Evolutionary conservation across 2,329 filamentous ascomycete genomes (phyloP).

Genomic region (Davidsoniella australis): DNA sequence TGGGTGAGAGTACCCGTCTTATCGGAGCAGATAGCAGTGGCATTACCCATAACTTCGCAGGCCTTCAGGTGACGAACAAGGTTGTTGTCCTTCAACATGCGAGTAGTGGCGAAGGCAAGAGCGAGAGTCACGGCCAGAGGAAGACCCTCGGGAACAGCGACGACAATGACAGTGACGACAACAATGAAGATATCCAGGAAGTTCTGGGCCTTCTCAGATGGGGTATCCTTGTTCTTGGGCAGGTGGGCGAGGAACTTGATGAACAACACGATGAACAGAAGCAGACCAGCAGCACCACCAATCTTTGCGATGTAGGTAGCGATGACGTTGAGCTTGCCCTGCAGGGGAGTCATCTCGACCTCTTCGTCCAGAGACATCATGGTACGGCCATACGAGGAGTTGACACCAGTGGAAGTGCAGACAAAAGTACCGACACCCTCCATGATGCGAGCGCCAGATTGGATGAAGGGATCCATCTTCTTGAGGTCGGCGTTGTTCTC

Average conservation of each 20-base stretch:
- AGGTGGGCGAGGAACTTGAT: conserved; percentile 69
- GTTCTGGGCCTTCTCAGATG: conserved; percentile 61
- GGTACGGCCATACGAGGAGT: conserved; percentile 61
- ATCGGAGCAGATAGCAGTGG: conserved; percentile 52
- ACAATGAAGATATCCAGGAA: conserved; percentile 65
- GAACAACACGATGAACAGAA: conserved; percentile 70
- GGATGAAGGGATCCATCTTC: conserved; percentile 70
- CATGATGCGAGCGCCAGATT: conserved; percentile 65
- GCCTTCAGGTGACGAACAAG: conserved; percentile 60
- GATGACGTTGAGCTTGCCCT: conserved; percentile 58
- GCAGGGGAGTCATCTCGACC: conserved; percentile 58
- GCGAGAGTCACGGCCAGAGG: conserved; percentile 64
- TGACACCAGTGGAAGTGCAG: conserved; percentile 54
- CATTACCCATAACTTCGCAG: conserved; percentile 70
- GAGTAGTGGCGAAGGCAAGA: conserved; percentile 58
- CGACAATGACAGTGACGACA: conserved; percentile 63
- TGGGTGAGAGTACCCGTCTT: conserved; percentile 52
- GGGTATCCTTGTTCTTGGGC: conserved; percentile 29
- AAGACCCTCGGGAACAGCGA: conserved; percentile 62
- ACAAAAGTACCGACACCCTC: conserved; percentile 62
- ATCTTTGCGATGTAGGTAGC: conserved; percentile 65
- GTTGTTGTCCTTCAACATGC: conserved; percentile 65
- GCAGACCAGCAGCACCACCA: conserved; percentile 57
- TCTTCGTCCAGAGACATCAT: conserved; percentile 58
- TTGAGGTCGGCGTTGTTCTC: conserved; percentile 46